Base-by-base conservation (phyloP, 139 green algal species). In the Coelastrella sp. region DNA sequence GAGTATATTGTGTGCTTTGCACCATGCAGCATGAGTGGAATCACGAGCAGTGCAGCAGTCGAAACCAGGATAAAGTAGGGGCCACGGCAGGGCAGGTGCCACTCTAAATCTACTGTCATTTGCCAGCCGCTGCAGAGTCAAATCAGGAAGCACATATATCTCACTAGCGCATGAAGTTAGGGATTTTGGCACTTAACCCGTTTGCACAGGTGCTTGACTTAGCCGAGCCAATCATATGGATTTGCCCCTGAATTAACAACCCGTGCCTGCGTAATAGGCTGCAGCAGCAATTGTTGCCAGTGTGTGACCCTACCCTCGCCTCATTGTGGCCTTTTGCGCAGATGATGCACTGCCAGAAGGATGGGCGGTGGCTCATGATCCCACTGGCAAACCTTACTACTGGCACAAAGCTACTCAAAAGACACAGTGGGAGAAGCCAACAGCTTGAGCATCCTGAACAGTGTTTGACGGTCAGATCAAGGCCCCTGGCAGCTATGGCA, bases 391-490 rank as follows among this genome's bases (percentile, higher is more conserved):
- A 27, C 92, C 91, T 3, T 97, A 97, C 91, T 97, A 93, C 91
- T 97, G 92, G 88, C 94, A 96, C 90, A 95, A 91, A 75, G 92
- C 93, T 73, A 97, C 95, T 0, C 95, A 97, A 87, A 97, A 97
- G 87, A 94, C 94, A 58, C 89, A 94, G 78, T 98, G 96, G 96
- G 94, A 97, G 0, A 89, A 92, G 81, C 96, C 96, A 6, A 96
- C 91, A 25, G 90, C 91, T 8, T 76, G 61, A 76, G 12, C 10
- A 22, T 73, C 65, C 15, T n/a, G 65, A 20, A 58, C 11, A 59
- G 78, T 27, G 22, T 84, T 7, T 84, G 1, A 49, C 7, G n/a
- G 11, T 84, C 65, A 73, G 65, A 73, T 4, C 65, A 73, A 15
- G 14, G 14, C 15, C 65, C 65, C 65, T 49, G 35, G 4, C 65